phyloP scores from a whole-genome alignment of 2,329 filamentous ascomycete genomes.

The Thermochaetoides dissita region DNA sequence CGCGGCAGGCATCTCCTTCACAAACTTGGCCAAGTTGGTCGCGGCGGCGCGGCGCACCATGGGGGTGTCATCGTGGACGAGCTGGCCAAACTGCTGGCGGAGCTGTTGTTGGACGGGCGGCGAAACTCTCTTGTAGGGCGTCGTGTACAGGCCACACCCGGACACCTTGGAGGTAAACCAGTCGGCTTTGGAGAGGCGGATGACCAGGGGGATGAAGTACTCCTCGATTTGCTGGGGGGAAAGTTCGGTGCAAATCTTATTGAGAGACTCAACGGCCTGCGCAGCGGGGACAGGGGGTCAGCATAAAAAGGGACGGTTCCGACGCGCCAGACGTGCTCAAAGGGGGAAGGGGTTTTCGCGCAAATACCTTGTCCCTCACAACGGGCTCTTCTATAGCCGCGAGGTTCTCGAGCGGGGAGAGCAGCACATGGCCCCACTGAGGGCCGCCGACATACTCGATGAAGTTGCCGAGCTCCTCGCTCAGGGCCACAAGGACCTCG shows the following conservation, averaged over 20 bases:
- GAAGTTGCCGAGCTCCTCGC: constrained; percentile 91
- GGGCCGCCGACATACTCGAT: constrained; percentile 95
- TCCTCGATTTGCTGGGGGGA: constrained; percentile 90
- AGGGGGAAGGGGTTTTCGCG: too few relatives aligned
- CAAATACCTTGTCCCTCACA: constrained; percentile 81
- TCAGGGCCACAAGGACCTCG: constrained; percentile 90
- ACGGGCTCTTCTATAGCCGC: constrained; percentile 97
- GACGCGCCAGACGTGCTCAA: too few relatives aligned
- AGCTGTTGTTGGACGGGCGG: constrained; percentile 80
- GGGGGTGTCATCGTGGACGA: constrained; percentile 96
- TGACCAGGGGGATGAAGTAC: constrained; percentile 88
- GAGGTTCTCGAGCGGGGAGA: constrained; percentile 93
- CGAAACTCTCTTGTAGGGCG: constrained; percentile 83
- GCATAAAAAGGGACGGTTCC: too few relatives aligned
- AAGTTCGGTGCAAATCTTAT: constrained; percentile 94
- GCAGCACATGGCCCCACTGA: constrained; percentile 85
- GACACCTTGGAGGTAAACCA: constrained; percentile 99
- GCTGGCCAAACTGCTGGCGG: constrained; percentile 76
- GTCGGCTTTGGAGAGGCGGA: constrained; percentile 95
- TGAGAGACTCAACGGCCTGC: constrained; percentile 94
- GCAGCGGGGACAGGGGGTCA: constrained; percentile 1
- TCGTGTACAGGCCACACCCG: constrained; percentile 86
- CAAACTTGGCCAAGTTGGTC: constrained; percentile 92
- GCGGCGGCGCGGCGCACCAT: constrained; percentile 97
- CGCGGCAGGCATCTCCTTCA: constrained; percentile 86